phyloP scores from a whole-genome alignment of 1,284 basidiomycete genomes.

The Moniliophthora roreri region DNA sequence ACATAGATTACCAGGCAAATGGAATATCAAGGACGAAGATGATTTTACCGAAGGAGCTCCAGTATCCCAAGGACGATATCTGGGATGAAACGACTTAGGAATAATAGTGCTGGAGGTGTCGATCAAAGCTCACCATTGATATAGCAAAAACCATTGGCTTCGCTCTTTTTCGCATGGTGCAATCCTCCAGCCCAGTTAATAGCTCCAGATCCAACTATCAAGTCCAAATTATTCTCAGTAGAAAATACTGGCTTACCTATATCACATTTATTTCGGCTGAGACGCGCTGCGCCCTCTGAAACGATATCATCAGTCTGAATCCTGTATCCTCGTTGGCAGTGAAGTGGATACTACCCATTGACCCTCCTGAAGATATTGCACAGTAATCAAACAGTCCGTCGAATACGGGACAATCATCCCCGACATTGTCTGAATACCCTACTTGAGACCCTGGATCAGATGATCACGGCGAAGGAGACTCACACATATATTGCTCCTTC shows the following conservation, averaged over 20 bases:
- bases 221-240: too few species aligned
- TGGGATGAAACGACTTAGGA: conserved; percentile 23
- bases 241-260: too few species aligned
- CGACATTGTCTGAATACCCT: conserved; percentile 42
- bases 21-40: conserved; percentile 1
- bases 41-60: conserved; percentile 78
- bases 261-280: conserved; percentile 97
- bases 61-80: conserved; percentile 98
- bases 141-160: conserved; percentile 98
- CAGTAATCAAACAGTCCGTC: conserved; percentile 98
- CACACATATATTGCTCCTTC: conserved; percentile 97
- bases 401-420: conserved; percentile 97
- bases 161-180: conserved; percentile 98
- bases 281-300: conserved; percentile 91
- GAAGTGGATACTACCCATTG: conserved; percentile 89
- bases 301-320: neutral
- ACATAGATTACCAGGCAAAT: neutral
- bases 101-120: neutral
- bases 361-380: conserved; percentile 96
- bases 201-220: too few species aligned
- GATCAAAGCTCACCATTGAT: conserved; percentile 74
- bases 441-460: neutral
- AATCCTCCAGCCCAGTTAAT: conserved; percentile 99
- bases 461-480: conserved; percentile 22
- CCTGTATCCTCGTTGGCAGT: too few species aligned